Evolutionary conservation across 331 rosid species (phyloP).

Genomic region (Rhamnella rubrinervis): DNA sequence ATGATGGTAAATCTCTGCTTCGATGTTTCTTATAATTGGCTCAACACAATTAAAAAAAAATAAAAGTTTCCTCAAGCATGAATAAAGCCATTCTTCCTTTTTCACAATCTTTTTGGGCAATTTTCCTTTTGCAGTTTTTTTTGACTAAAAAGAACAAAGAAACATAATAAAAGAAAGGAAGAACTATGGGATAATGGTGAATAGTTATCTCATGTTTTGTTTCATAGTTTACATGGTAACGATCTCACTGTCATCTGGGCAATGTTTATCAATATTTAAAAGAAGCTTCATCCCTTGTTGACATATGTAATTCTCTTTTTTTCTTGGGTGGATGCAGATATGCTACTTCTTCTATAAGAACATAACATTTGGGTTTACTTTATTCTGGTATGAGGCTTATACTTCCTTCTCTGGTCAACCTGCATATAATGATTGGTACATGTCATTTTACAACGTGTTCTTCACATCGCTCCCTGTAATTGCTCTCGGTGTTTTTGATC

Average conservation of each 20-base stretch:
- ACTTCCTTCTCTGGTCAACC: conserved; percentile 86
- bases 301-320: conserved; percentile 12
- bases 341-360: conserved; percentile 95
- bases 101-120: not conserved
- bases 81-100: not conserved
- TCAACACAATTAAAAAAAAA: not conserved
- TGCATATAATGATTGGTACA: conserved; percentile 87
- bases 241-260: not conserved
- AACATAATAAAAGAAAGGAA: too few species aligned
- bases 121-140: conserved; percentile 2
- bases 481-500: conserved; percentile 89
- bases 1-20: conserved; percentile 67
- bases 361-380: conserved; percentile 77
- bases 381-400: conserved; percentile 88
- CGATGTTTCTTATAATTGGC: conserved; percentile 7
- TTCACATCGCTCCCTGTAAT: conserved; percentile 92
- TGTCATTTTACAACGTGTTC: conserved; percentile 90
- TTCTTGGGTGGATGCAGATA: conserved; percentile 50
- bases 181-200: too few species aligned
- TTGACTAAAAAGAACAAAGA: not conserved
- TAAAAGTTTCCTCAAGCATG: not conserved
- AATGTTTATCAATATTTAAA: not conserved
- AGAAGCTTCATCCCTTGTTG: conserved; percentile 7
- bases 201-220: too few species aligned
- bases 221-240: not conserved